phyloP scores from a whole-genome alignment of 2,329 filamentous ascomycete genomes.

The Zarea fungicola region DNA sequence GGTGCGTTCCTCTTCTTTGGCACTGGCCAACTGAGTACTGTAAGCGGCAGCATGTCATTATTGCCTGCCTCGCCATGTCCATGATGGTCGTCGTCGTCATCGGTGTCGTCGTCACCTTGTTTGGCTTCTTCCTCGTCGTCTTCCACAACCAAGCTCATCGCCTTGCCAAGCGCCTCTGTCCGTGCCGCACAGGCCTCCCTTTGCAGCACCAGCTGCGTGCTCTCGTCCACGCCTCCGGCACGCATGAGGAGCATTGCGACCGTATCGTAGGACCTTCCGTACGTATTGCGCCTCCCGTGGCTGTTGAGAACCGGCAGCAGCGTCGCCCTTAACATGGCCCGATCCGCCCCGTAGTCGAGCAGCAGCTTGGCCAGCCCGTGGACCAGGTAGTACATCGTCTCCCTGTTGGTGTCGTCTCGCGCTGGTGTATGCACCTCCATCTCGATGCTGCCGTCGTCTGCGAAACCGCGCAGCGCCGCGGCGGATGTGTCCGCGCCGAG shows the following conservation, averaged over 20 bases:
- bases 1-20: background rate
- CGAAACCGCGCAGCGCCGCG: background rate
- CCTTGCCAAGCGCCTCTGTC: background rate
- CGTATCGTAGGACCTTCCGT: background rate
- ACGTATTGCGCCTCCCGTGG: no score
- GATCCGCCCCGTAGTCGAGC: background rate
- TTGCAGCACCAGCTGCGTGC: background rate
- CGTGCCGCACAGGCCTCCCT: background rate
- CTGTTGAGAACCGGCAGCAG: background rate
- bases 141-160: background rate
- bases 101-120: no score
- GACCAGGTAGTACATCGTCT: no score
- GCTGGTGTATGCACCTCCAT: no score
- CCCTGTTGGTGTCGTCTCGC: background rate
- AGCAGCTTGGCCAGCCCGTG: background rate
- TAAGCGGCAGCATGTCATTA: no score
- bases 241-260: background rate
- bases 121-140: background rate
- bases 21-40: no score
- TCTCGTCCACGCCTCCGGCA: background rate
- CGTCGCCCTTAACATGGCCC: background rate
- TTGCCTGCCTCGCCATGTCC: background rate
- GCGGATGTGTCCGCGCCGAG: background rate
- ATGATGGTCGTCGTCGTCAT: no score
- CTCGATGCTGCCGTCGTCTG: background rate